A percentile compares a stretch with the other conserved stretches of the same genome.
Conservation (phyloP, 169 alveolate genomes). For the Hepatocystis sp. region DNA sequence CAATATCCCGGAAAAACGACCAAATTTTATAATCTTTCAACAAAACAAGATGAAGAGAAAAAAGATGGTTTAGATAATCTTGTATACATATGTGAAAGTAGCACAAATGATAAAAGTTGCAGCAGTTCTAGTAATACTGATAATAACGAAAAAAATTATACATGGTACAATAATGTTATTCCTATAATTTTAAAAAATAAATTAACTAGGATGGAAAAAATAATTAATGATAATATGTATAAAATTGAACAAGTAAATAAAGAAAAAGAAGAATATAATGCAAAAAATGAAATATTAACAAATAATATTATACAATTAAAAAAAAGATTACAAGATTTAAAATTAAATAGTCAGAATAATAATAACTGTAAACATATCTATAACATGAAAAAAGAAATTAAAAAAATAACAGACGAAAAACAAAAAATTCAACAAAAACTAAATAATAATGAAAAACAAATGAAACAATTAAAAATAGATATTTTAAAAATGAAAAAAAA, state of each 20-base stretch:
- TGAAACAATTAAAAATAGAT: constrained; percentile 61
- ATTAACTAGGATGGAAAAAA: constrained; percentile 37
- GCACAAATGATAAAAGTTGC: background rate
- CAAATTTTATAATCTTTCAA: no score
- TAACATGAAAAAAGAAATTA: constrained; percentile 29
- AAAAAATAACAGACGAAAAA: constrained; percentile 51
- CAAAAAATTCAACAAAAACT: constrained; percentile 50
- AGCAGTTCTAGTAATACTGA: background rate
- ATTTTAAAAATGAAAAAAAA: constrained; percentile 44
- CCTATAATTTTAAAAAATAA: constrained; percentile 34
- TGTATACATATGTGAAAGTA: no score
- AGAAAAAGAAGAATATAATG: constrained; percentile 48
- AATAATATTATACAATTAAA: constrained; percentile 28
- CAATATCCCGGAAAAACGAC: no score
- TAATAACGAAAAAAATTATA: no score
- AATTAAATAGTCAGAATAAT: constrained; percentile 33
- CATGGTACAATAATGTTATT: constrained; percentile 12
- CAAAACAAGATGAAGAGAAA: no score
- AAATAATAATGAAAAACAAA: constrained; percentile 48
- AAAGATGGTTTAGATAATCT: no score
- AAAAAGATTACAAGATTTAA: constrained; percentile 27
- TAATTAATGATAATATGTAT: constrained; percentile 33
- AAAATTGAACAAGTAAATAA: constrained; percentile 33
- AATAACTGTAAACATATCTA: constrained; percentile 39
- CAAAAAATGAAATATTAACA: constrained; percentile 43